These are phyloP conservation scores for Symbiodinium pilosum DNA, from an alignment of 73 alveolate genomes.

Conservation along the genomic window DNA sequence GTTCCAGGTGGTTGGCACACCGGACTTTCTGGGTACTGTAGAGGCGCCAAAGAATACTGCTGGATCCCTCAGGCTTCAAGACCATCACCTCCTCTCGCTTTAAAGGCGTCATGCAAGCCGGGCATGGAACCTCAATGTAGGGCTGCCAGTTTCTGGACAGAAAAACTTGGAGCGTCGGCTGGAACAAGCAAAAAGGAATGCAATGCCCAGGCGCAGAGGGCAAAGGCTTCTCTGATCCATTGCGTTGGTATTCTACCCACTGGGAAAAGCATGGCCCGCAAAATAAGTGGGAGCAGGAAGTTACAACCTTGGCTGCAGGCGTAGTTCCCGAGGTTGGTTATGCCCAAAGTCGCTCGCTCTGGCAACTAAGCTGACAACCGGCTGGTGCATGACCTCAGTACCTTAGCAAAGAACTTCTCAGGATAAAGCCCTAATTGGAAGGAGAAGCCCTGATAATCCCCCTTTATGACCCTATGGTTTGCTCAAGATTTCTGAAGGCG, in stretches of 20 bases:
- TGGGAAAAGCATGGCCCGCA: background rate
- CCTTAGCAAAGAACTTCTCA: too few relatives aligned
- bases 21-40: constrained; percentile 3
- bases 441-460: too few relatives aligned
- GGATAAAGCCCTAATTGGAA: too few relatives aligned
- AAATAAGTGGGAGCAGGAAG: background rate
- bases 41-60: background rate
- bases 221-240: background rate
- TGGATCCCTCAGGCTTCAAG: background rate
- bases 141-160: too few relatives aligned
- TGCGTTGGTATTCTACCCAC: background rate
- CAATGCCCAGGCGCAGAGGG: background rate
- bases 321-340: background rate
- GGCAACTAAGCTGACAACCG: background rate
- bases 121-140: background rate
- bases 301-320: background rate
- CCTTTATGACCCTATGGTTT: too few relatives aligned
- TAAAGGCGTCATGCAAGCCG: background rate
- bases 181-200: background rate
- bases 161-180: too few relatives aligned
- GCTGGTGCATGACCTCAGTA: background rate
- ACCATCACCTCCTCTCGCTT: background rate
- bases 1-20: constrained; percentile 8
- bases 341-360: background rate
- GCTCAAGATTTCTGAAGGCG: too few relatives aligned